phyloP scores from a whole-genome alignment of 2,329 filamentous ascomycete genomes.

The Alternaria sp. region DNA sequence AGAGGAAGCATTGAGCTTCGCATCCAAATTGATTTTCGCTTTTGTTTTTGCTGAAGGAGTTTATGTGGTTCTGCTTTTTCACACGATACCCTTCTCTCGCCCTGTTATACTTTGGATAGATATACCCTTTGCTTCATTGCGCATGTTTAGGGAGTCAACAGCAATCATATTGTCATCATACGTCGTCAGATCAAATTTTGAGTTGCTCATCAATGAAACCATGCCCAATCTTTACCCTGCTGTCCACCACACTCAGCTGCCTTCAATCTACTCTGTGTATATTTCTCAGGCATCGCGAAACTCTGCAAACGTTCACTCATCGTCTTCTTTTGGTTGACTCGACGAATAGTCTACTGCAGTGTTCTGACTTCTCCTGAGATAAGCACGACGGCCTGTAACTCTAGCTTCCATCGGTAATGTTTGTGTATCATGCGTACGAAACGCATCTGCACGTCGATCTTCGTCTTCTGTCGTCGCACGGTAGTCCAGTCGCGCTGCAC shows the following conservation, averaged over 20 bases:
- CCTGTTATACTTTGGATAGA: neutral
- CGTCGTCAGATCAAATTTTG: neutral
- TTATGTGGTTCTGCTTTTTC: neutral
- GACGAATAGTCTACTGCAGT: neutral
- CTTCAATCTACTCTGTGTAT: too few relatives aligned
- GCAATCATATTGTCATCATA: neutral
- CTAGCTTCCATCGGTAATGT: neutral
- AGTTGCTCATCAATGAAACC: neutral
- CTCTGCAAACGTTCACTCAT: neutral
- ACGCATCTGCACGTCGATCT: neutral
- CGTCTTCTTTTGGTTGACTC: neutral
- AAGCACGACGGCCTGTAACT: neutral
- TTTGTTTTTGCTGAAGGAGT: neutral
- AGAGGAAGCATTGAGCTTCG: conserved; percentile 12
- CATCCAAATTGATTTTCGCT: neutral
- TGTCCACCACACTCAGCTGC: neutral
- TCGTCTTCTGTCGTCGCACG: neutral
- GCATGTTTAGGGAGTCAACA: neutral
- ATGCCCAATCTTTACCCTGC: neutral
- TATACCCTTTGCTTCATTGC: neutral
- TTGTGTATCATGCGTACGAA: neutral
- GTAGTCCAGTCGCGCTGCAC: neutral
- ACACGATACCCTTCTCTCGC: neutral
- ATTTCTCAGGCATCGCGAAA: neutral
- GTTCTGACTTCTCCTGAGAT: neutral